Base-by-base conservation (phyloP, 805 yeast genomes). In the Starmera dryadoides region DNA sequence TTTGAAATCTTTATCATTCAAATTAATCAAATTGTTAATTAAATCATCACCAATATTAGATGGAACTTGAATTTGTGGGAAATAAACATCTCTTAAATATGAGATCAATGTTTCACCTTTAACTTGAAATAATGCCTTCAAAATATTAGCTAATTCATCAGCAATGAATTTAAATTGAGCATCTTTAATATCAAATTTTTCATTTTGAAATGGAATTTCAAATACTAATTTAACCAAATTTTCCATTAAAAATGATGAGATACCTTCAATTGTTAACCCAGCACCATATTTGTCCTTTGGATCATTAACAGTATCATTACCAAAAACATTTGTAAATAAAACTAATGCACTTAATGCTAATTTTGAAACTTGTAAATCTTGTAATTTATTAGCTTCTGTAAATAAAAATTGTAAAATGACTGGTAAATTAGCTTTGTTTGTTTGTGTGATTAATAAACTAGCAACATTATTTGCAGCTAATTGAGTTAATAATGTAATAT, bases 161-260 rank as follows among this genome's bases (percentile, higher is more conserved):
- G 87, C 80, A 30, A 85, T 70, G 42, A 80, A 70, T 52, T 91
- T 72, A 47, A 74, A 76, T 55, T 86, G 89, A 4, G 95, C 95
- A 58, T 88, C 96, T 46, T 77, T 76, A 36, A 79, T 64, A 52
- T 81, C 76, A 50, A 81, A 79, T 29, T 69, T 72, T 25, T 73
- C 72, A 28, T 79, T 73, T 48, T 82, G 79, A 56, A 86, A 80
- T n/a, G 95, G 86, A 35, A 87, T 65, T 57, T 86, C 89, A 64
- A 87, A 84, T 28, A 81, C 69, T 39, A 86, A 63, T 36, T 81
- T 73, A 4, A 88, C 72, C 21, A 78, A 68, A 47, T 79, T 81
- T 37, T 79, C 77, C 59, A 86, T 75, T 42, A 89, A 70, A 52
- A 77, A 75, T 33, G 75, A 79, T 40, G 83, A 81, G 36, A 86